Evolutionary conservation across 768 basidiomycete species (phyloP).

Genomic region (Tylopilus subfusipes): DNA sequence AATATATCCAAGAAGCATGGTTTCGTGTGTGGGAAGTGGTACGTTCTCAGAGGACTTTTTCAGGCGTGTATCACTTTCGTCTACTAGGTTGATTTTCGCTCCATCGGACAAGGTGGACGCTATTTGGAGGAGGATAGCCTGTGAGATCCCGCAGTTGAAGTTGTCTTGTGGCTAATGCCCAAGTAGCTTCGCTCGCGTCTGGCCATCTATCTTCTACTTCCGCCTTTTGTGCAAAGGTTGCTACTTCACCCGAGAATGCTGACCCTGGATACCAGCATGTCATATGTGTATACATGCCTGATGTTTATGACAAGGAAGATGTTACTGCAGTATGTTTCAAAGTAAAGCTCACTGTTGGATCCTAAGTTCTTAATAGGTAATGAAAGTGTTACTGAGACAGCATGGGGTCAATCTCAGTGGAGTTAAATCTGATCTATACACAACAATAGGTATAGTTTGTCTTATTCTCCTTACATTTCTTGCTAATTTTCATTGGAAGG

Average conservation of each 20-base stretch:
- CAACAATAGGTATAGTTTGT: slow-evolving; percentile 46
- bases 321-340: slow-evolving; percentile 47
- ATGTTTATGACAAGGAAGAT: slow-evolving; percentile 62
- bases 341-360: not conserved
- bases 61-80: not conserved
- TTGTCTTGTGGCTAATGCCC: not conserved
- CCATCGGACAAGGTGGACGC: slow-evolving; percentile 57
- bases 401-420: slow-evolving; percentile 65
- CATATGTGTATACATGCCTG: slow-evolving; percentile 67
- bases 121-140: slow-evolving; percentile 60
- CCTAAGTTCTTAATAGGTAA: slow-evolving; percentile 40
- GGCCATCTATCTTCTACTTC: slow-evolving; percentile 59
- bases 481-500: slow-evolving; percentile 36
- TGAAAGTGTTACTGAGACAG: slow-evolving; percentile 61
- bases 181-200: slow-evolving; percentile 56
- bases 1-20: slow-evolving; percentile 54
- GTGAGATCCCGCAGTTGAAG: slow-evolving; percentile 35
- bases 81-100: slow-evolving; percentile 63
- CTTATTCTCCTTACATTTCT: not conserved
- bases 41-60: not conserved
- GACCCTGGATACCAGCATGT: slow-evolving; percentile 55
- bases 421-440: slow-evolving; percentile 72
- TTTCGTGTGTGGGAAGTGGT: slow-evolving; percentile 70
- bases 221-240: slow-evolving; percentile 59
- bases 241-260: slow-evolving; percentile 54